phyloP scores from a whole-genome alignment of 192 early-diverging fungal species.

The Linnemannia elongata region DNA sequence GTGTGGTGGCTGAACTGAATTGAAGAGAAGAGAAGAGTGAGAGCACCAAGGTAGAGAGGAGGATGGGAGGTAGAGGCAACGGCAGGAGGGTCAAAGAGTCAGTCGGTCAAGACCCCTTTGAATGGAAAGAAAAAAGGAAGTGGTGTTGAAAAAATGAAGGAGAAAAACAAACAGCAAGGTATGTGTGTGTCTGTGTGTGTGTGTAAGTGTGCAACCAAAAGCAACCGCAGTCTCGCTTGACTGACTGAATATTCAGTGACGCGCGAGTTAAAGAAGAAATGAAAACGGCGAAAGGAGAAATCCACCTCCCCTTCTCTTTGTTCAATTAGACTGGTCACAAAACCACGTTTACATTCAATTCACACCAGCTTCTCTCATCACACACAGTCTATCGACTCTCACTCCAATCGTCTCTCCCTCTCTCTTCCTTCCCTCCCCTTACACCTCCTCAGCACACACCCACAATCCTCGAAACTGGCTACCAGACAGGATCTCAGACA shows the following conservation, averaged over 20 bases:
- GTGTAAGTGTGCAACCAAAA: not conserved
- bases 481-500: conserved; percentile 45
- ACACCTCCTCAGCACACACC: not conserved
- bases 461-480: conserved; percentile 38
- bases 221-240: too few relatives aligned
- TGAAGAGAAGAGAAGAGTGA: not conserved
- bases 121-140: not conserved
- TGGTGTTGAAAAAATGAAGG: too few relatives aligned
- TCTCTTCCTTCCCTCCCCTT: not conserved
- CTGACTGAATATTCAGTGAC: not conserved
- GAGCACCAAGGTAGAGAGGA: not conserved
- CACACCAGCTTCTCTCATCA: too few relatives aligned
- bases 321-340: too few relatives aligned
- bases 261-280: not conserved
- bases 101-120: not conserved
- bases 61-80: too few relatives aligned
- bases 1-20: too few relatives aligned
- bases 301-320: too few relatives aligned
- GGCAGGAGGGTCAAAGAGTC: too few relatives aligned
- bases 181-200: not conserved
- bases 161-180: too few relatives aligned
- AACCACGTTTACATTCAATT: too few relatives aligned
- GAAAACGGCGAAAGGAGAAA: not conserved
- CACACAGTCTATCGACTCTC: too few relatives aligned
- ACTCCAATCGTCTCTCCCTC: too few relatives aligned